Percentiles rank a stretch among this genome's conserved stretches.
phyloP scores from a whole-genome alignment of 345 rosid species.

The Citrus glauca region DNA sequence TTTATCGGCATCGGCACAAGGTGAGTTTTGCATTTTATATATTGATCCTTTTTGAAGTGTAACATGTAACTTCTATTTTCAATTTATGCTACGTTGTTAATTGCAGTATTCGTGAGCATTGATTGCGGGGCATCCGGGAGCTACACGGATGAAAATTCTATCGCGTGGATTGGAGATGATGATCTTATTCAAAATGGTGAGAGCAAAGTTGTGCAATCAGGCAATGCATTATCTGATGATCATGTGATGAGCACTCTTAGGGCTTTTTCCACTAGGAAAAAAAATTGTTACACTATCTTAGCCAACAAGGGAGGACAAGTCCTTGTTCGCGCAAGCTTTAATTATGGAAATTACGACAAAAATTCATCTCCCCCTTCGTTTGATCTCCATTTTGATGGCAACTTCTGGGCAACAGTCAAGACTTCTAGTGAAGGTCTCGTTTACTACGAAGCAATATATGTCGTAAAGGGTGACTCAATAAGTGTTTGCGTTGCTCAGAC shows the following conservation, averaged over 20 bases:
- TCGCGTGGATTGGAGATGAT: conserved; percentile 29
- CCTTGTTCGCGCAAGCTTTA: conserved; percentile 34
- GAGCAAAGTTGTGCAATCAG: conserved; percentile 6
- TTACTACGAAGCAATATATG: conserved; percentile 23
- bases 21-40: conserved; percentile 4
- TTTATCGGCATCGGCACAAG: conserved; percentile 18
- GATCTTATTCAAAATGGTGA: conserved; percentile 25
- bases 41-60: neutral
- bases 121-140: conserved; percentile 30
- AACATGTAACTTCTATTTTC: neutral
- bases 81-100: neutral
- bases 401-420: conserved; percentile 30
- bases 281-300: conserved; percentile 32
- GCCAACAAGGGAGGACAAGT: conserved; percentile 15
- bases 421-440: conserved; percentile 19
- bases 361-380: conserved; percentile 36
- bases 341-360: conserved; percentile 39
- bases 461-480: conserved; percentile 10
- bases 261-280: conserved; percentile 27
- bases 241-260: conserved; percentile 28
- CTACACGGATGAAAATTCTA: conserved; percentile 15
- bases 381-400: conserved; percentile 37
- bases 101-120: conserved; percentile 22
- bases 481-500: conserved; percentile 41
- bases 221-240: conserved; percentile 3